Conservation (phyloP, 768 basidiomycete species). For the Suillus decipiens region DNA sequence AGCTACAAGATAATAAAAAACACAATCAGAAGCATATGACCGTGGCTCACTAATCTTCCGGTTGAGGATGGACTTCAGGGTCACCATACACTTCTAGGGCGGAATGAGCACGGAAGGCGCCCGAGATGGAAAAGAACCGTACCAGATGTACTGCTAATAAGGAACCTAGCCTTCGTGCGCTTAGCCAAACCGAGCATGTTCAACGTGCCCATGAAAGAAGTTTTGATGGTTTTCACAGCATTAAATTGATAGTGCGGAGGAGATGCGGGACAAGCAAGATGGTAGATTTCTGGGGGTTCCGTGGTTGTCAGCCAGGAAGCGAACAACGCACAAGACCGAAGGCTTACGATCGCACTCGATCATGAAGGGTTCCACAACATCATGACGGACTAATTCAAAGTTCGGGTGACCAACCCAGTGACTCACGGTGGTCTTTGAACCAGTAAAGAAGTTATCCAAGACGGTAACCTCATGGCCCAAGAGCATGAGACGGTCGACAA, state of each 20-base stretch:
- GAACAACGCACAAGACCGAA: background rate
- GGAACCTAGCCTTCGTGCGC: slow-evolving; percentile 94
- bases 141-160: slow-evolving; percentile 96
- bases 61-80: slow-evolving; percentile 96
- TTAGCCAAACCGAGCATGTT: slow-evolving; percentile 99
- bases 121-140: slow-evolving; percentile 21
- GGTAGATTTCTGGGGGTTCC: slow-evolving; percentile 80
- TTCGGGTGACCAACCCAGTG: slow-evolving; percentile 98
- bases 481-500: slow-evolving; percentile 96
- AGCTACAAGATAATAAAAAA: slow-evolving; percentile 48
- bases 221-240: slow-evolving; percentile 97
- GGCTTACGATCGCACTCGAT: slow-evolving; percentile 95
- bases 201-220: slow-evolving; percentile 96
- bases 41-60: slow-evolving; percentile 83
- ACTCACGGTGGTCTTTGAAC: slow-evolving; percentile 93
- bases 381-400: slow-evolving; percentile 97
- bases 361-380: slow-evolving; percentile 96
- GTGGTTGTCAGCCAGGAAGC: slow-evolving; percentile 10
- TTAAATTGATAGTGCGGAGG: slow-evolving; percentile 98
- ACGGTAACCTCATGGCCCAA: slow-evolving; percentile 98
- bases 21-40: slow-evolving; percentile 8
- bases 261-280: slow-evolving; percentile 96
- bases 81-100: slow-evolving; percentile 94
- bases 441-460: slow-evolving; percentile 98
- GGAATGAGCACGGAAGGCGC: slow-evolving; percentile 8